Evolutionary conservation across 2,329 filamentous ascomycete genomes (phyloP).

Genomic region (Aaosphaeria pasadenensis): DNA sequence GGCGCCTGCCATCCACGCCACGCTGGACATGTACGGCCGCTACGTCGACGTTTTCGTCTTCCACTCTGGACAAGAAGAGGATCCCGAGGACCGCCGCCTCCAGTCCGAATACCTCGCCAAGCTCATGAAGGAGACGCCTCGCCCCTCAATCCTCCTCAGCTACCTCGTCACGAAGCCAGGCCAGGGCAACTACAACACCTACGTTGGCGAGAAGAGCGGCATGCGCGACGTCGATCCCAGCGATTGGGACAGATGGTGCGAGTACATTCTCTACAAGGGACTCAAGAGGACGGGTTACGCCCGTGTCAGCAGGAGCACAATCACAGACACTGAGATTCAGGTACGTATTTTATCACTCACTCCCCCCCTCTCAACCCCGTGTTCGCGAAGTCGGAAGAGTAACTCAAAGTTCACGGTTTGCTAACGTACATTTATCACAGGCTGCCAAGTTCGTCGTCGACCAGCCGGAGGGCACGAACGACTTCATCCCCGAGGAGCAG

Average conservation of each 20-base stretch:
- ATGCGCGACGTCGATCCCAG: slow-evolving; percentile 93
- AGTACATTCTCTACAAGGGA: slow-evolving; percentile 95
- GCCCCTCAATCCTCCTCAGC: slow-evolving; percentile 80
- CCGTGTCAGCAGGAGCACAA: slow-evolving; percentile 80
- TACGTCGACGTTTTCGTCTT: slow-evolving; percentile 94
- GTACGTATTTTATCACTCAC: slow-evolving; percentile 42
- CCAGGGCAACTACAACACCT: slow-evolving; percentile 95
- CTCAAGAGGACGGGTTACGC: slow-evolving; percentile 86
- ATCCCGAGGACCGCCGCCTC: slow-evolving; percentile 82
- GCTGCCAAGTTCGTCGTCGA: slow-evolving; percentile 91
- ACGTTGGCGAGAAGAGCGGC: slow-evolving; percentile 78
- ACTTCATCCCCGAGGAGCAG: slow-evolving; percentile 67
- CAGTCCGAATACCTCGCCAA: slow-evolving; percentile 83
- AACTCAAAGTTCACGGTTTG: neutral
- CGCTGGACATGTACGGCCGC: slow-evolving; percentile 86
- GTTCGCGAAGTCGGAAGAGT: neutral
- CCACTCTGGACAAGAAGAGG: slow-evolving; percentile 97
- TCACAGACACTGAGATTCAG: slow-evolving; percentile 96
- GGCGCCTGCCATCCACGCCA: slow-evolving; percentile 95
- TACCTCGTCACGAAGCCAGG: slow-evolving; percentile 90
- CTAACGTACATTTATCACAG: slow-evolving; percentile 31
- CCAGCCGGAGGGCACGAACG: slow-evolving; percentile 61
- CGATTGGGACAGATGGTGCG: slow-evolving; percentile 98
- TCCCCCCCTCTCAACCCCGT: too few species aligned
- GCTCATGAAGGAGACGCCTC: slow-evolving; percentile 77